A percentile compares a stretch with the other conserved stretches of the same genome.
phyloP scores from a whole-genome alignment of 75 land plant species.

The Pinus albicaulis region DNA sequence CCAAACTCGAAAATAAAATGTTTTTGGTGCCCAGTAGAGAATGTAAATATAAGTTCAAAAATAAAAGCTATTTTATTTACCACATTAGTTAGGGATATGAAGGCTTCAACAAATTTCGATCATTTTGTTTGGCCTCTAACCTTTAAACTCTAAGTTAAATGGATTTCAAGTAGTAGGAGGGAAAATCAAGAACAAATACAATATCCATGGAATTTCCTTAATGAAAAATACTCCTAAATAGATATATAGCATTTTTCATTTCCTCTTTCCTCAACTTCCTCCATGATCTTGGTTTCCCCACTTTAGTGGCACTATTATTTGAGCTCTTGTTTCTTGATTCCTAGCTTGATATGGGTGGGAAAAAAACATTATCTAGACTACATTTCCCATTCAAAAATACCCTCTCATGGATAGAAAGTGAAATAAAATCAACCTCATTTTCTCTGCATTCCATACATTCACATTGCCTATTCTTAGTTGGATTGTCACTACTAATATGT shows the following conservation, averaged over 20 bases:
- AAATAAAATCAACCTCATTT: conserved; percentile 6
- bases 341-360: background rate
- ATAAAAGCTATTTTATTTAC: background rate
- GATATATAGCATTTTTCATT: conserved; percentile 31
- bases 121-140: conserved; percentile 17
- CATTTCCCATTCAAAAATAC: background rate
- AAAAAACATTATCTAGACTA: background rate
- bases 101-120: background rate
- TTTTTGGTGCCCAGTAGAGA: too few species aligned
- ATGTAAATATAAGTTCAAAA: background rate
- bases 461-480: conserved; percentile 1
- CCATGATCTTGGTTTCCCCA: background rate
- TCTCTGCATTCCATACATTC: background rate
- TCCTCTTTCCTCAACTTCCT: conserved; percentile 35
- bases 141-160: conserved; percentile 62
- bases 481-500: background rate
- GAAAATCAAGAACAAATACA: conserved; percentile 65
- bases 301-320: background rate
- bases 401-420: background rate
- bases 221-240: conserved; percentile 36
- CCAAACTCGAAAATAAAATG: too few species aligned
- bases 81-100: background rate
- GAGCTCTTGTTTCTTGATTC: background rate
- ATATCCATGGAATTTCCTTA: conserved; percentile 51
- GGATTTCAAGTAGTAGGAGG: conserved; percentile 59